Evolutionary conservation across 148 eudicot genomes (phyloP).

Genomic region (Cornus kousa): DNA sequence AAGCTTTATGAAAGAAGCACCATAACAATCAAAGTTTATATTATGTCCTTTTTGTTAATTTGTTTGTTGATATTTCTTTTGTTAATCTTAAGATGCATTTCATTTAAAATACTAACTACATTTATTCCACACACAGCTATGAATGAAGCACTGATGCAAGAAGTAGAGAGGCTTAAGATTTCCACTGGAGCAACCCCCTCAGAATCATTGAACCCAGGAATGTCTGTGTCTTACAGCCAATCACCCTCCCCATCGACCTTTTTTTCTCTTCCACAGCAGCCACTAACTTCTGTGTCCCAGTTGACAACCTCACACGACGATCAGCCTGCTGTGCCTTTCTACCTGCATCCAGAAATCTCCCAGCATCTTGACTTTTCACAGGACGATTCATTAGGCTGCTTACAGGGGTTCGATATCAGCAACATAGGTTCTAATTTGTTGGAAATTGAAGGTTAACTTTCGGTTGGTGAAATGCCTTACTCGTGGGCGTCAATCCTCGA

Average conservation of each 20-base stretch:
- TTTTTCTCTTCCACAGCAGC: neutral
- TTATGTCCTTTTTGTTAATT: no score
- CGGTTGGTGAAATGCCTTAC: conserved; percentile 31
- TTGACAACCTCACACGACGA: neutral
- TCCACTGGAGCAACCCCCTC: conserved; percentile 40
- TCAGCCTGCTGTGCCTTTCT: conserved; percentile 13
- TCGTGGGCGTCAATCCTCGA: no score
- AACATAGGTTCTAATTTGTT: conserved; percentile 34
- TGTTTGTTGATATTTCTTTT: no score
- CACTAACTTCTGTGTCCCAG: neutral
- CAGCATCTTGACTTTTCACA: conserved; percentile 28
- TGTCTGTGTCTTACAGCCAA: conserved; percentile 14
- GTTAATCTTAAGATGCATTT: conserved; percentile 1
- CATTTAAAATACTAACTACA: neutral
- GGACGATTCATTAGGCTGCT: conserved; percentile 36
- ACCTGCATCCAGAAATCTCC: conserved; percentile 22
- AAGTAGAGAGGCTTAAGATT: conserved; percentile 50
- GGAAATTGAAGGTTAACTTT: conserved; percentile 35
- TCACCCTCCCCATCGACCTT: conserved; percentile 1
- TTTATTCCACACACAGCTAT: conserved; percentile 26
- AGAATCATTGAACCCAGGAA: conserved; percentile 38
- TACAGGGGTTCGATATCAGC: conserved; percentile 44
- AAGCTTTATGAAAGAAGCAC: no score
- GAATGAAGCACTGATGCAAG: conserved; percentile 54
- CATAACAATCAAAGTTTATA: no score